phyloP scores from a whole-genome alignment of 1,284 basidiomycete species.

The Xerocomus minutiporus region DNA sequence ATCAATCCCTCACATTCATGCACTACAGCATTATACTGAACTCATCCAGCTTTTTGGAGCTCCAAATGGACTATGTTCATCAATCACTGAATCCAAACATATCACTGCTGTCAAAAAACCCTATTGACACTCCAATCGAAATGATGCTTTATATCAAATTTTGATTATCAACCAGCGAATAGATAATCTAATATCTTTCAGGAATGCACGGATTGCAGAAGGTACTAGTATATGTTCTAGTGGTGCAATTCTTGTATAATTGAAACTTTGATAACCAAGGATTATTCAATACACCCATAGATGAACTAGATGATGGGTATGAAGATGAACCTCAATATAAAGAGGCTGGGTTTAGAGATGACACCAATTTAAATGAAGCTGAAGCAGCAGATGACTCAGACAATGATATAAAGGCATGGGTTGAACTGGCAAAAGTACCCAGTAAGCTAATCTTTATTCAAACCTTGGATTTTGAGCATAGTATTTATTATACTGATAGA shows the following conservation, averaged over 20 bases:
- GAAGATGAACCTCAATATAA: neutral
- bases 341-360: neutral
- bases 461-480: neutral
- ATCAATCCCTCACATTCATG: neutral
- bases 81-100: neutral
- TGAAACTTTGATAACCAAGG: too few relatives aligned
- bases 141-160: neutral
- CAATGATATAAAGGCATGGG: neutral
- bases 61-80: neutral
- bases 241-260: too few relatives aligned
- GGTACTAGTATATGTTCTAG: neutral
- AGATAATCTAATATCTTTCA: neutral
- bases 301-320: too few relatives aligned
- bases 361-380: neutral
- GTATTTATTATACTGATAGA: neutral
- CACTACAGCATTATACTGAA: neutral
- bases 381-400: neutral
- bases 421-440: neutral
- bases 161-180: neutral
- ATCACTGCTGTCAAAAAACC: neutral
- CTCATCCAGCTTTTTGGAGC: neutral
- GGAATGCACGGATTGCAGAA: neutral
- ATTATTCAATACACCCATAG: too few relatives aligned
- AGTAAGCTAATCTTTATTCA: neutral
- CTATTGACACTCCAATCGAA: neutral